Percentiles rank a stretch among this genome's conserved stretches.
phyloP scores from a whole-genome alignment of 495 filamentous ascomycete genomes.

The Xylaria nigripes region DNA sequence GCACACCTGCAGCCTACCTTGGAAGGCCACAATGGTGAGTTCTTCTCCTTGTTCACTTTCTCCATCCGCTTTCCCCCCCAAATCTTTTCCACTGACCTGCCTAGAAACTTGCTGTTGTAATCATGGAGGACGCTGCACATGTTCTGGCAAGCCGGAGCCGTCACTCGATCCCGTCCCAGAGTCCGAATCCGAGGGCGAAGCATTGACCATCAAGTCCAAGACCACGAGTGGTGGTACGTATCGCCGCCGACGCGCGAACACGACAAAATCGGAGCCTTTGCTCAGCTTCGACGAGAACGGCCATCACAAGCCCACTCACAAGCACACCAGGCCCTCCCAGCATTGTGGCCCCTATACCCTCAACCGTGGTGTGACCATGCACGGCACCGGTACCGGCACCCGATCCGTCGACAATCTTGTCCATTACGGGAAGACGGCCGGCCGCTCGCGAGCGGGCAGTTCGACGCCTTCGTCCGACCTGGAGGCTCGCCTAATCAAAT shows the following conservation, averaged over 20 bases:
- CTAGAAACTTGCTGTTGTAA: conserved; percentile 79
- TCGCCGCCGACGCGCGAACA: conserved; percentile 58
- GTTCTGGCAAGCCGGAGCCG: conserved; percentile 81
- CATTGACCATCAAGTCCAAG: conserved; percentile 39
- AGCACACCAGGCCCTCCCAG: conserved; percentile 78
- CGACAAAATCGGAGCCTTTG: conserved; percentile 71
- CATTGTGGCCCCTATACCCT: conserved; percentile 81
- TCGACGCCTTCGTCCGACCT: conserved; percentile 40
- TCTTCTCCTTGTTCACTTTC: conserved; percentile 17
- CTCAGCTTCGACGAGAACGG: conserved; percentile 86
- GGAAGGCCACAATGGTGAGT: conserved; percentile 50
- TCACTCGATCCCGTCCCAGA: conserved; percentile 68
- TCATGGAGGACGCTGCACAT: conserved; percentile 87
- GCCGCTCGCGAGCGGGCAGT: conserved; percentile 22
- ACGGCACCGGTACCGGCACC: conserved; percentile 48
- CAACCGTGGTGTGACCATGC: conserved; percentile 51
- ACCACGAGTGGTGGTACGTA: conserved; percentile 26
- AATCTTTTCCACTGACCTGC: conserved; percentile 21
- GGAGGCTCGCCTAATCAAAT: conserved; percentile 50
- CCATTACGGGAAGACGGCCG: conserved; percentile 17
- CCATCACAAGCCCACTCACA: conserved; percentile 87
- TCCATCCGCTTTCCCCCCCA: no score
- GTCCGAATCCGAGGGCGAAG: conserved; percentile 46
- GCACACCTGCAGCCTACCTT: conserved; percentile 46
- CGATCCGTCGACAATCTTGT: conserved; percentile 65